Evolutionary conservation across 805 yeast genomes (phyloP).

Genomic region (Metschnikowia kunwiensis): DNA sequence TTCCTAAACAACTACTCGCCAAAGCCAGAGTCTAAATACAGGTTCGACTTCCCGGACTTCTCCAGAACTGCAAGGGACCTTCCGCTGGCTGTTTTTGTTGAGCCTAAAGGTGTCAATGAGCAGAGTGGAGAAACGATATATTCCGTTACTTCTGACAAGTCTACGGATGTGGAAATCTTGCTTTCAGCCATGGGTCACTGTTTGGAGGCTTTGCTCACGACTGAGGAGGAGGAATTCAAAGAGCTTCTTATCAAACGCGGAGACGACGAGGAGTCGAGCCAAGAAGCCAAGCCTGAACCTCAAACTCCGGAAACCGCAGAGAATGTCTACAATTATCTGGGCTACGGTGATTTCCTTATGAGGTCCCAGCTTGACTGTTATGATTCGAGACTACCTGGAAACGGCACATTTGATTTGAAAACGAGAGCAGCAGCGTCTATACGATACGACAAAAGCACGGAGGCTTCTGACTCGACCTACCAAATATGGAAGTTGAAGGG

Average conservation of each 20-base stretch:
- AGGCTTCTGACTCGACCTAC: slow-evolving; percentile 57
- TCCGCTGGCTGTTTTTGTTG: slow-evolving; percentile 56
- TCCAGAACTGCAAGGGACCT: slow-evolving; percentile 34
- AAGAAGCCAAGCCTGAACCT: neutral
- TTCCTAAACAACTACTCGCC: slow-evolving; percentile 48
- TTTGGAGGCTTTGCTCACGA: slow-evolving; percentile 72
- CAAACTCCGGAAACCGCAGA: slow-evolving; percentile 1
- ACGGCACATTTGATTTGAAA: slow-evolving; percentile 88
- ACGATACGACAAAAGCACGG: slow-evolving; percentile 69
- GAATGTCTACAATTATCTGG: slow-evolving; percentile 67
- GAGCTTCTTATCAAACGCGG: slow-evolving; percentile 24
- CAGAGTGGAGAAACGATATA: slow-evolving; percentile 34
- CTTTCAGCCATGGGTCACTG: slow-evolving; percentile 75
- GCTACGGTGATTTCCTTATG: slow-evolving; percentile 65
- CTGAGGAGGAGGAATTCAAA: slow-evolving; percentile 50
- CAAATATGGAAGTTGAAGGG: slow-evolving; percentile 64
- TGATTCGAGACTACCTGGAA: slow-evolving; percentile 76
- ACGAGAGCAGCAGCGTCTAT: slow-evolving; percentile 89
- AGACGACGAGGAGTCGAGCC: slow-evolving; percentile 4
- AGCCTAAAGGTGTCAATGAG: slow-evolving; percentile 39
- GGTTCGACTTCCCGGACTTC: slow-evolving; percentile 43
- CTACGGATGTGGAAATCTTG: slow-evolving; percentile 62
- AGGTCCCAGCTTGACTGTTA: slow-evolving; percentile 89
- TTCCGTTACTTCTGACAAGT: slow-evolving; percentile 70
- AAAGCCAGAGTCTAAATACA: slow-evolving; percentile 14